Evolutionary conservation across 768 basidiomycete species (phyloP).

Genomic region (Lactarius evosmus): DNA sequence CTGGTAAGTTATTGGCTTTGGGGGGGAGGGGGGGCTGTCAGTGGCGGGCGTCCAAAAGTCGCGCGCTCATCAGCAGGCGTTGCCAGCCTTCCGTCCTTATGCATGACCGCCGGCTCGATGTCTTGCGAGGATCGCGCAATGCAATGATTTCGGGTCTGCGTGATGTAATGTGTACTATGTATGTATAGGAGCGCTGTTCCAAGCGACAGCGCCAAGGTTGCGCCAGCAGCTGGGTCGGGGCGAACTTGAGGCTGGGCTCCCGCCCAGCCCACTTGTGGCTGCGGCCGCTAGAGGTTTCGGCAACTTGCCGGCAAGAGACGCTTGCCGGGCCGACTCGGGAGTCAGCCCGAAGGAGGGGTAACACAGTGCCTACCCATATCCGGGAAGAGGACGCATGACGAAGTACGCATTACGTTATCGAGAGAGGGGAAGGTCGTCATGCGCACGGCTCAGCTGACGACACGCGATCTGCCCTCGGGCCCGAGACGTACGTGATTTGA

Average conservation of each 20-base stretch:
- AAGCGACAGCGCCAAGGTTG: constrained; percentile 6
- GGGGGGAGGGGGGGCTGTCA: constrained; percentile 3
- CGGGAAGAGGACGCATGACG: neutral
- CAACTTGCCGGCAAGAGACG: neutral
- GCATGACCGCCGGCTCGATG: neutral
- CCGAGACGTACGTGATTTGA: constrained; percentile 13
- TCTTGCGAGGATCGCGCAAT: neutral
- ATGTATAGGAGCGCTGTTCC: neutral
- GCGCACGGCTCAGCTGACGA: constrained; percentile 1
- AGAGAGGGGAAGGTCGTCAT: neutral
- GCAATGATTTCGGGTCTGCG: neutral
- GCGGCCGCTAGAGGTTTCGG: neutral
- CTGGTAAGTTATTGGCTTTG: constrained; percentile 20
- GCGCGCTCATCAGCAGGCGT: constrained; percentile 18
- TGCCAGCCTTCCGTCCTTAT: neutral
- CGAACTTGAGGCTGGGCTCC: constrained; percentile 2
- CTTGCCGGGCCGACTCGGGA: neutral
- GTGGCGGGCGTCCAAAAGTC: constrained; percentile 14
- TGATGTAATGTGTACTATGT: neutral
- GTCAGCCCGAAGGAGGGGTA: too few relatives aligned
- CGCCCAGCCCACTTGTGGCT: neutral
- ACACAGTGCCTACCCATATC: neutral
- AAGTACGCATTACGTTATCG: constrained; percentile 1
- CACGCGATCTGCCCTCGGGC: constrained; percentile 6
- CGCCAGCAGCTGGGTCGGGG: neutral